phyloP scores from a whole-genome alignment of 169 alveolate genomes.

The Cryptosporidium sp. region DNA sequence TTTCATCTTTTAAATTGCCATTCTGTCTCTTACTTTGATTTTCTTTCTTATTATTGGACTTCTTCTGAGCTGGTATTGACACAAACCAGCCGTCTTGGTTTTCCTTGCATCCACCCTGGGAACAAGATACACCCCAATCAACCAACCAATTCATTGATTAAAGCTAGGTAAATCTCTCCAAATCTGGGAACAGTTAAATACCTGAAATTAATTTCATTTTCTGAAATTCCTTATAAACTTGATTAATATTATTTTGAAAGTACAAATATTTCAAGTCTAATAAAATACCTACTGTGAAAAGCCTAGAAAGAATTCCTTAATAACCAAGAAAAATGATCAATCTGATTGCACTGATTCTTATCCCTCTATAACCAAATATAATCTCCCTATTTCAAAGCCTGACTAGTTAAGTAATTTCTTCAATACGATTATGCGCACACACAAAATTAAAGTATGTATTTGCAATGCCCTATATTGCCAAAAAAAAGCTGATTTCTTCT shows the following conservation, averaged over 20 bases:
- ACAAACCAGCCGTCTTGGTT: slow-evolving; percentile 68
- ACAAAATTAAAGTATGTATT: neutral
- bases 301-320: neutral
- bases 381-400: neutral
- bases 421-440: neutral
- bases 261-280: no score
- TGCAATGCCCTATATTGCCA: neutral
- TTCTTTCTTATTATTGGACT: slow-evolving; percentile 4
- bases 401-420: no score
- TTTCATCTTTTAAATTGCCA: neutral
- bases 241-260: no score
- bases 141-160: slow-evolving; percentile 49
- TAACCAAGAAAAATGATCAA: neutral
- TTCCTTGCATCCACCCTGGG: slow-evolving; percentile 70
- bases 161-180: neutral
- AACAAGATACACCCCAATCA: slow-evolving; percentile 71
- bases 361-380: neutral
- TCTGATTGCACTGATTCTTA: neutral
- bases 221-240: neutral
- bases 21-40: neutral
- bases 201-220: neutral
- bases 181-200: neutral
- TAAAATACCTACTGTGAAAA: no score
- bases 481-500: neutral
- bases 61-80: slow-evolving; percentile 12